A percentile compares a stretch with the other conserved stretches of the same genome.
Evolutionary conservation across 2,329 filamentous ascomycete genomes (phyloP).

Genomic region (Reticulascus tulasneorum): DNA sequence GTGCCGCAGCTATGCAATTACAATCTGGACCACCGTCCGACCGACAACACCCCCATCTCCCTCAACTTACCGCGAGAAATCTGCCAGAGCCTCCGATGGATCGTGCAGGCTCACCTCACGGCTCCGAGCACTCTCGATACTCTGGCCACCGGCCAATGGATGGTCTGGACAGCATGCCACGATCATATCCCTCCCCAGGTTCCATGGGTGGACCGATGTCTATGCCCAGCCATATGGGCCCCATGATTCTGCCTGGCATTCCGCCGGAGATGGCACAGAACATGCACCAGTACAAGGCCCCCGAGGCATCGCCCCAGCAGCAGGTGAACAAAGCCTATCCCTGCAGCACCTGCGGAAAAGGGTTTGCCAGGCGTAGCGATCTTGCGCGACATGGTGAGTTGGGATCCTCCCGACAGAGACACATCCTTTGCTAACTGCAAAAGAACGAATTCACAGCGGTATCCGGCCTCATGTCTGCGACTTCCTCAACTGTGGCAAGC

Average conservation of each 20-base stretch:
- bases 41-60: constrained; percentile 18
- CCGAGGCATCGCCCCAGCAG: constrained; percentile 10
- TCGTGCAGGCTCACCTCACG: constrained; percentile 54
- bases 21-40: constrained; percentile 24
- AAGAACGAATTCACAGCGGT: constrained; percentile 94
- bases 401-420: background rate
- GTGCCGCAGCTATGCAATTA: constrained; percentile 24
- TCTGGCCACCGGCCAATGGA: constrained; percentile 41
- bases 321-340: constrained; percentile 44
- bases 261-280: constrained; percentile 26
- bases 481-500: constrained; percentile 82
- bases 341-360: constrained; percentile 85
- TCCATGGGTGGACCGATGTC: constrained; percentile 47
- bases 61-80: constrained; percentile 20
- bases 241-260: constrained; percentile 41
- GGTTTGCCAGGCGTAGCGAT: constrained; percentile 90
- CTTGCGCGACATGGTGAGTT: constrained; percentile 85
- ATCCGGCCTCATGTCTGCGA: constrained; percentile 90
- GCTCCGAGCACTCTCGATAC: constrained; percentile 56
- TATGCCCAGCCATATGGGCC: constrained; percentile 32
- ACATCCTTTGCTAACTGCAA: constrained; percentile 18
- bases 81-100: constrained; percentile 36
- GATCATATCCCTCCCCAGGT: constrained; percentile 50
- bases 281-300: constrained; percentile 19
- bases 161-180: constrained; percentile 40